Percentiles rank a stretch among this genome's conserved stretches.
These are phyloP conservation scores for Annulohypoxylon bovei DNA, from an alignment of 495 filamentous ascomycete genomes.

Conservation along the genomic window DNA sequence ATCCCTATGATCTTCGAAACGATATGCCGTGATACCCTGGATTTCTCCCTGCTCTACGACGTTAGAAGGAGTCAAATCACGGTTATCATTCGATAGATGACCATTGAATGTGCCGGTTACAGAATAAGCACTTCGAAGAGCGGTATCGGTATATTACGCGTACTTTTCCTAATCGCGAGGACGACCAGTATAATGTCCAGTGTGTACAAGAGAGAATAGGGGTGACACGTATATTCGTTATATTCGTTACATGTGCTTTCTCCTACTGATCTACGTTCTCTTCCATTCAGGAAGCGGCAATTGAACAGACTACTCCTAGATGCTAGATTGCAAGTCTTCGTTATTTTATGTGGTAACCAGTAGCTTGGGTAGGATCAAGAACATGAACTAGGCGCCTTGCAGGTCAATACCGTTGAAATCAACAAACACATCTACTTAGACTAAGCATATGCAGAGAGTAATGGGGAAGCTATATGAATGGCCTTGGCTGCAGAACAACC, in stretches of 20 bases:
- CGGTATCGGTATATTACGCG: constrained; percentile 5
- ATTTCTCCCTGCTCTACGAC: background rate
- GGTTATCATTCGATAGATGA: constrained; percentile 30
- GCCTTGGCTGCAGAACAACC: constrained; percentile 39
- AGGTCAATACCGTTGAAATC: constrained; percentile 34
- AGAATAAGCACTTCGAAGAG: background rate
- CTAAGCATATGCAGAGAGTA: constrained; percentile 6
- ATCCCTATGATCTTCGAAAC: constrained; percentile 32
- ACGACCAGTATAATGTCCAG: background rate
- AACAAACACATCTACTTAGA: background rate
- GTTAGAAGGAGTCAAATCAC: constrained; percentile 20
- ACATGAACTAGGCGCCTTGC: constrained; percentile 5
- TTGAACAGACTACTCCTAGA: background rate
- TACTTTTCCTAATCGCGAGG: background rate
- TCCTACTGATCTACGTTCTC: background rate
- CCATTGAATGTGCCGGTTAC: background rate
- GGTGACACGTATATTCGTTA: constrained; percentile 9
- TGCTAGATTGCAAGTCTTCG: background rate
- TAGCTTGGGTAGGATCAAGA: constrained; percentile 16
- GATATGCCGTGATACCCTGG: constrained; percentile 13
- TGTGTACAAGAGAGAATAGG: constrained; percentile 9
- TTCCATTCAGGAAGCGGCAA: background rate
- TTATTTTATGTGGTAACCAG: constrained; percentile 4
- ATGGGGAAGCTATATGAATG: constrained; percentile 19
- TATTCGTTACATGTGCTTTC: background rate